Conservation (phyloP, 2,329 filamentous ascomycete species). For the Exophiala sp. region DNA sequence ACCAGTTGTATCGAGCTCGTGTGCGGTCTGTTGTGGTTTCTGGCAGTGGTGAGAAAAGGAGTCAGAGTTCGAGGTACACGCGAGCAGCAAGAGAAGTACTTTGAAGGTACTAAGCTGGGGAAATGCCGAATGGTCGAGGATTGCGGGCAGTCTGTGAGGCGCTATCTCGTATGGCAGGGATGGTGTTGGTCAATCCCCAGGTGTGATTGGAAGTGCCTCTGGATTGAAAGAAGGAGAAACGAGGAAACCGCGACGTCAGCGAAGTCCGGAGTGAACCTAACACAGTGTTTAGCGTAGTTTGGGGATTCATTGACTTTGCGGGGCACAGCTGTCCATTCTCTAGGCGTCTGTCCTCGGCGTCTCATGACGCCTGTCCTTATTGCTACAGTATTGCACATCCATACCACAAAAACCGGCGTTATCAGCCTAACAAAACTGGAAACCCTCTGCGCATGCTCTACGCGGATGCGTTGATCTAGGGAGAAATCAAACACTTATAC, state of each 20-base stretch:
- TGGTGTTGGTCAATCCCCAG: conserved; percentile 1
- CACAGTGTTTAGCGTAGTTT: not conserved
- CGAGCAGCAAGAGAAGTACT: not conserved
- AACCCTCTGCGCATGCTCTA: not conserved
- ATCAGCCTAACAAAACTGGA: not conserved
- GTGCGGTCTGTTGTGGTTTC: not conserved
- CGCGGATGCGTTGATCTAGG: not conserved
- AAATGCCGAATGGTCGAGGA: conserved; percentile 12
- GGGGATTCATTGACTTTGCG: not conserved
- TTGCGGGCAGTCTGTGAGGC: conserved; percentile 11
- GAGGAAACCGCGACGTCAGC: conserved; percentile 11
- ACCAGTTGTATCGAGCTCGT: not conserved
- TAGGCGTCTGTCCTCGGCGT: not conserved
- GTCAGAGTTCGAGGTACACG: not conserved
- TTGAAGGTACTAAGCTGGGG: conserved; percentile 9
- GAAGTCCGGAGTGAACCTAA: not conserved
- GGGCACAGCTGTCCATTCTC: not conserved
- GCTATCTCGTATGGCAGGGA: not conserved
- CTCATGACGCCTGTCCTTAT: too few species aligned
- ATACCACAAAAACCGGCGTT: too few species aligned
- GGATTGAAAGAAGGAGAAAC: not conserved
- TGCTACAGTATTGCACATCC: too few species aligned
- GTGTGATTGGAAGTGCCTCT: conserved; percentile 8
- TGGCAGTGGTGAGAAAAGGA: not conserved
- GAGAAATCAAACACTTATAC: too few species aligned